Evolutionary conservation across 2,329 filamentous ascomycete genomes (phyloP).

Genomic region (Hansfordia pulvinata): DNA sequence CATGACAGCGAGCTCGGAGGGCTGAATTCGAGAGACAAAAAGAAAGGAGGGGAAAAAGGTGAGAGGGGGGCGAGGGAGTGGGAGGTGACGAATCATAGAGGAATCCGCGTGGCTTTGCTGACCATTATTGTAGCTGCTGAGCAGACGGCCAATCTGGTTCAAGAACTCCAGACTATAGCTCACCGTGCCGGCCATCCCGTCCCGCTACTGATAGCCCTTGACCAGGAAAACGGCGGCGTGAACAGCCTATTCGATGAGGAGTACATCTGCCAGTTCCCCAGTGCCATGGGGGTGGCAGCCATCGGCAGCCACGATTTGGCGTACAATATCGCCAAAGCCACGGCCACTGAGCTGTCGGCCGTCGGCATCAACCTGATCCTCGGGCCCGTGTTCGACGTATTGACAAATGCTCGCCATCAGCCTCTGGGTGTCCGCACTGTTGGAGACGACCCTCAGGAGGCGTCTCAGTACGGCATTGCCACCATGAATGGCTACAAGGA

Average conservation of each 20-base stretch:
- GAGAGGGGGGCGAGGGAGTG: no score
- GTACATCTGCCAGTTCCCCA: constrained; percentile 91
- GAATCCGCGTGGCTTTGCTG: no score
- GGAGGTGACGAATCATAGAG: no score
- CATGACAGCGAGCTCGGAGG: no score
- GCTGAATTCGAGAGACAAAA: no score
- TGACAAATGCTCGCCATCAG: constrained; percentile 86
- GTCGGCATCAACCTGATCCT: constrained; percentile 95
- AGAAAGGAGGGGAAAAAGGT: no score
- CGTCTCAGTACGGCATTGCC: constrained; percentile 81
- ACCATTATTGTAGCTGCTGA: constrained; percentile 55
- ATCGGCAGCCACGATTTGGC: constrained; percentile 75
- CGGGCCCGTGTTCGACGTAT: constrained; percentile 82
- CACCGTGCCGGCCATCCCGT: constrained; percentile 81
- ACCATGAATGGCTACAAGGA: constrained; percentile 89
- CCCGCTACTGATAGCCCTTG: constrained; percentile 78
- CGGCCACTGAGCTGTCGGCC: constrained; percentile 79
- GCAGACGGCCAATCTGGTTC: constrained; percentile 75
- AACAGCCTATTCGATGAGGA: constrained; percentile 95
- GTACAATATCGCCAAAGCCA: constrained; percentile 84
- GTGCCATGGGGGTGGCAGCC: constrained; percentile 92
- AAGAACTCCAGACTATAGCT: constrained; percentile 86
- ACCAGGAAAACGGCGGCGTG: constrained; percentile 96
- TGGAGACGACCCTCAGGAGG: constrained; percentile 89
- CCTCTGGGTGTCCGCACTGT: constrained; percentile 80